Percentiles rank a stretch among this genome's conserved stretches.
phyloP scores from a whole-genome alignment of 2,329 filamentous ascomycete species.

The Lachnellula hyalina region DNA sequence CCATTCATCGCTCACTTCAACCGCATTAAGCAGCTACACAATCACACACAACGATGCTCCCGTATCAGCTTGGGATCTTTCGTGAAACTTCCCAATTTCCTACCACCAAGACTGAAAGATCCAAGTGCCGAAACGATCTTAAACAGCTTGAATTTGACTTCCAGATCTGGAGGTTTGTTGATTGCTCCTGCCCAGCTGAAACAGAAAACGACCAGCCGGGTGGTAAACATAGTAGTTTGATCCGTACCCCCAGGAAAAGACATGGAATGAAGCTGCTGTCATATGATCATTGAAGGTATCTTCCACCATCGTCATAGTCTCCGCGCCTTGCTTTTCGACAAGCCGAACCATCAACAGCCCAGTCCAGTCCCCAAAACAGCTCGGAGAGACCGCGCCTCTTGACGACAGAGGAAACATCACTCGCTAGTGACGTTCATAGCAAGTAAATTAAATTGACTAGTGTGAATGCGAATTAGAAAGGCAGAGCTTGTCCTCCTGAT shows the following conservation, averaged over 20 bases:
- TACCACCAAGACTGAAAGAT: slow-evolving; percentile 75
- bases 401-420: not conserved
- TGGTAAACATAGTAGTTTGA: slow-evolving; percentile 85
- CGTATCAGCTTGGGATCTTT: slow-evolving; percentile 46
- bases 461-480: not conserved
- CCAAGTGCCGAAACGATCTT: slow-evolving; percentile 70
- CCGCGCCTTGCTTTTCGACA: not conserved
- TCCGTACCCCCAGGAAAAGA: slow-evolving; percentile 58
- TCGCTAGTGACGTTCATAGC: not conserved
- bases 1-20: no score
- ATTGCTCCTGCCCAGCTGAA: slow-evolving; percentile 66
- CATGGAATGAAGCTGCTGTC: slow-evolving; percentile 25
- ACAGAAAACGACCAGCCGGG: slow-evolving; percentile 67
- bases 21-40: no score
- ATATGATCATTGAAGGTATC: slow-evolving; percentile 38
- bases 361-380: not conserved
- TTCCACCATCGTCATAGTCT: not conserved
- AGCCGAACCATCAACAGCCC: not conserved
- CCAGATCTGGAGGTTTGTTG: slow-evolving; percentile 61
- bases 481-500: not conserved
- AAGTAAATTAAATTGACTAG: not conserved
- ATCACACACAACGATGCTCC: no score
- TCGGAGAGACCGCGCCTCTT: not conserved
- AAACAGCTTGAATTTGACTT: slow-evolving; percentile 72
- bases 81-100: slow-evolving; percentile 68